Evolutionary conservation across 2,329 filamentous ascomycete genomes (phyloP), one percentile per base, ranked within the genome.

Genomic region (Dothistroma septosporum): DNA sequence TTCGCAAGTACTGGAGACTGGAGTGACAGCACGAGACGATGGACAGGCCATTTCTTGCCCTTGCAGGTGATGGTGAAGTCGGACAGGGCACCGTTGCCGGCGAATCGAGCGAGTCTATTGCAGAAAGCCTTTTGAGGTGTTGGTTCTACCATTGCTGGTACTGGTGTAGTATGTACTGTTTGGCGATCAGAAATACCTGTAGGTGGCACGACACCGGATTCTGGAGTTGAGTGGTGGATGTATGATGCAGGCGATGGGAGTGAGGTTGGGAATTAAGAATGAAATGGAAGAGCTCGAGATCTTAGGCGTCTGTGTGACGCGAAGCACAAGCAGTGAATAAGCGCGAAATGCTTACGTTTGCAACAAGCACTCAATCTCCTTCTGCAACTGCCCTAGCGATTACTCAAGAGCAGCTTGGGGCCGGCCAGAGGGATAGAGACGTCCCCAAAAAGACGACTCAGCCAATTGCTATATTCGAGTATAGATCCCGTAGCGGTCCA

Each of bases 1-100:
- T 63, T 60, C 2, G 49, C 55, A 31, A 71, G 64, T 53, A 66
- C 69, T 5, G 62, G 56, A 6, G 67, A 70, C 16, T 65, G 63
- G n/a, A 61, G 8, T n/a, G 66, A 70, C 6, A 71, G 35, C 9
- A 67, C 47, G 2, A 54, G 41, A 47, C 66, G 66, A 58, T 70
- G 65, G 1, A 64, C 64, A 9, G 57, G 37, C 56, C 61, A 67
- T 7, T 31, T 58, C 32, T 53, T 56, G 14, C 54, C 54, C 4
- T 58, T 59, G 50, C 65, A 66, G 8, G 22, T 54, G 48, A 70
- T 55, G 21, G 52, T 63, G 16, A 69, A 54, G 50, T 70, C 68
- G n/a, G 62, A 46, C 53, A 64, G 55, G 7, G 6, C 21, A 6
- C 8, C 44, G 44, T 12, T 35, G 32, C 32, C 32, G 32, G 32